phyloP scores from a whole-genome alignment of 2,329 filamentous ascomycete genomes.

The Acephala macrosclerotiorum region DNA sequence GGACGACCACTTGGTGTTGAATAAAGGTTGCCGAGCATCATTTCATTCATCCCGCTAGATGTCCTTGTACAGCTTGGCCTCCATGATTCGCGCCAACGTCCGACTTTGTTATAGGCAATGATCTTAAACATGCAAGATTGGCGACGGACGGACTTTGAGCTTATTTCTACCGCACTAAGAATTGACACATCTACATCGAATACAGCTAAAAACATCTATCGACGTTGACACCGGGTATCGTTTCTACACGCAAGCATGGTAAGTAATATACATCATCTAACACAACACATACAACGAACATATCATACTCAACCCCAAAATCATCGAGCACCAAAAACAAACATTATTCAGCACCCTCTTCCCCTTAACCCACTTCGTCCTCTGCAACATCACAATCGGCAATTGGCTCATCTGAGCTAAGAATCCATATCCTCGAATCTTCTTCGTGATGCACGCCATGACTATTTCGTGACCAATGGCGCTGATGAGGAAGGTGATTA shows the following conservation, averaged over 20 bases:
- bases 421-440: slow-evolving; percentile 93
- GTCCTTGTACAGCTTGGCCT: no score
- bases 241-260: neutral
- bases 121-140: no score
- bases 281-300: slow-evolving; percentile 39
- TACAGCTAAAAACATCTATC: neutral
- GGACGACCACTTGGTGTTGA: no score
- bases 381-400: slow-evolving; percentile 91
- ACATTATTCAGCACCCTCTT: slow-evolving; percentile 85
- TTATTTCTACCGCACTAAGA: no score
- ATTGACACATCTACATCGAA: no score
- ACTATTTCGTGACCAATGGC: slow-evolving; percentile 93
- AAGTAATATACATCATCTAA: slow-evolving; percentile 15
- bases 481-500: slow-evolving; percentile 91
- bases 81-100: no score
- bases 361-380: slow-evolving; percentile 77
- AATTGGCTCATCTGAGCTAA: slow-evolving; percentile 96
- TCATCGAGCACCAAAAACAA: slow-evolving; percentile 92
- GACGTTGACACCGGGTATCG: slow-evolving; percentile 3
- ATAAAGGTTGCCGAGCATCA: no score
- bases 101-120: no score
- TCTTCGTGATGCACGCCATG: slow-evolving; percentile 98
- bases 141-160: no score
- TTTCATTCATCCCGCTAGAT: no score
- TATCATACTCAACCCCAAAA: slow-evolving; percentile 77